Base-by-base conservation (phyloP, 1,284 basidiomycete species). In the Schizopora paradoxa region DNA sequence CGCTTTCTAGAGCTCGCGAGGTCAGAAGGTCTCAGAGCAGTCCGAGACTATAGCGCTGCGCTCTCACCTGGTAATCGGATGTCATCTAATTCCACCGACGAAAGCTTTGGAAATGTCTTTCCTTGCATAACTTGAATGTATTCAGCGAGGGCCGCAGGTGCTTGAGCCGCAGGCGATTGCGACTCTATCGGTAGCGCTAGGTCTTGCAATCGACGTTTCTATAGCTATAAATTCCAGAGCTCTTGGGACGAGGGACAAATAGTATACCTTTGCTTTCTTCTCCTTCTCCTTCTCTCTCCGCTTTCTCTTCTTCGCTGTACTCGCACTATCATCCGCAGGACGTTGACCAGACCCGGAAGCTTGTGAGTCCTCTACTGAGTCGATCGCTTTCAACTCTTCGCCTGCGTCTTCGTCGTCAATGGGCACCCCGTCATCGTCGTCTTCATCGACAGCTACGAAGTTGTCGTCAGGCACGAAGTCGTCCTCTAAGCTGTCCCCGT, bases 401-500 rank as follows among this genome's bases (percentile, higher is more conserved):
- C 56, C 62, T 6, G 37, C 36, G 4, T 62, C 64, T 13, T 65
- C 68, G 19, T 72, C 70, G 5, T 58, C 65, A 36, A 66, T 70
- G 6, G 61, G 54, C 43, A 68, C 60, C n/a, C 56, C 58, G 2
- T 64, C 43, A 6, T 13, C 63, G 14, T 73, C 74, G 31, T 77
- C 80, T 13, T 75, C 77, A 18, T 67, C 75, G 1, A 79, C 82
- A 11, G 76, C 61, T 1, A 76, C 79, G 0, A 86, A 74, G 18
- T 77, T 66, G 40, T 84, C 82, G 53, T 91, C 87, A 23, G 74
- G 73, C 32, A 85, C 68, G 59, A 86, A 87, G 56, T 90, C 85
- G 58, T 91, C 87, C 34, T 84, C 83, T 14, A 91, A 71, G 66
- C 86, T 85, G 68, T 91, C 89, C 34, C 82, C 84, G 45, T 67